These are phyloP conservation scores for Alternaria sp. DNA, from an alignment of 2,329 filamentous ascomycete genomes.

Conservation along the genomic window DNA sequence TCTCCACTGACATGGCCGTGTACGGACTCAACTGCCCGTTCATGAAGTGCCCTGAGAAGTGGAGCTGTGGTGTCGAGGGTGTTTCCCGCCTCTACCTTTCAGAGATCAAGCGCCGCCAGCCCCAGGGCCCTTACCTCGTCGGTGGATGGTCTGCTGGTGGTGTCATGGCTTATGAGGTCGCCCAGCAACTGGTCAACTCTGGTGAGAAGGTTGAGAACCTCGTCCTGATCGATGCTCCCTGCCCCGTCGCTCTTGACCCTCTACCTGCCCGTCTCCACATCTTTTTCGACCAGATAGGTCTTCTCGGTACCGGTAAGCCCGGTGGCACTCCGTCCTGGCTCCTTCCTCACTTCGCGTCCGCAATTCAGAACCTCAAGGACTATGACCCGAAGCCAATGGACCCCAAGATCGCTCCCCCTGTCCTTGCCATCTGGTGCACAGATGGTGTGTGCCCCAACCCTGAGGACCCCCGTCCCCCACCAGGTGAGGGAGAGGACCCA, in stretches of 20 bases:
- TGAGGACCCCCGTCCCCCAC: slow-evolving; percentile 70
- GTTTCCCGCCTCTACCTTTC: slow-evolving; percentile 71
- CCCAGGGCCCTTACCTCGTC: slow-evolving; percentile 65
- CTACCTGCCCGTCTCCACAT: slow-evolving; percentile 67
- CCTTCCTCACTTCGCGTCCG: slow-evolving; percentile 74
- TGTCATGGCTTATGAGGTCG: slow-evolving; percentile 63
- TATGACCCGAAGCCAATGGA: slow-evolving; percentile 73
- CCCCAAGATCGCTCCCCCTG: slow-evolving; percentile 65
- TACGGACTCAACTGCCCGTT: slow-evolving; percentile 73
- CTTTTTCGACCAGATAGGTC: slow-evolving; percentile 76
- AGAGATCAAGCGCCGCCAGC: slow-evolving; percentile 76
- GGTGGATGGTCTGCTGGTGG: slow-evolving; percentile 66
- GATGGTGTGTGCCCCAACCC: slow-evolving; percentile 76
- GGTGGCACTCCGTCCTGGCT: slow-evolving; percentile 75
- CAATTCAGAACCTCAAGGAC: slow-evolving; percentile 72
- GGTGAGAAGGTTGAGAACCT: slow-evolving; percentile 61
- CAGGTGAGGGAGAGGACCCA: slow-evolving; percentile 65
- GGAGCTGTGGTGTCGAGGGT: slow-evolving; percentile 70
- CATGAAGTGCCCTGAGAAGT: slow-evolving; percentile 73
- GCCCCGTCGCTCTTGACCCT: slow-evolving; percentile 60
- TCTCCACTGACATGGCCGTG: slow-evolving; percentile 60
- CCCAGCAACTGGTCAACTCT: slow-evolving; percentile 57
- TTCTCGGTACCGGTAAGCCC: slow-evolving; percentile 69
- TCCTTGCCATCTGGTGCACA: slow-evolving; percentile 74
- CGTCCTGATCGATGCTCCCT: slow-evolving; percentile 63